A percentile compares a stretch with the other conserved stretches of the same genome.
Conservation (phyloP, 257 asterid genomes). For the Solanum ossicruentum region DNA sequence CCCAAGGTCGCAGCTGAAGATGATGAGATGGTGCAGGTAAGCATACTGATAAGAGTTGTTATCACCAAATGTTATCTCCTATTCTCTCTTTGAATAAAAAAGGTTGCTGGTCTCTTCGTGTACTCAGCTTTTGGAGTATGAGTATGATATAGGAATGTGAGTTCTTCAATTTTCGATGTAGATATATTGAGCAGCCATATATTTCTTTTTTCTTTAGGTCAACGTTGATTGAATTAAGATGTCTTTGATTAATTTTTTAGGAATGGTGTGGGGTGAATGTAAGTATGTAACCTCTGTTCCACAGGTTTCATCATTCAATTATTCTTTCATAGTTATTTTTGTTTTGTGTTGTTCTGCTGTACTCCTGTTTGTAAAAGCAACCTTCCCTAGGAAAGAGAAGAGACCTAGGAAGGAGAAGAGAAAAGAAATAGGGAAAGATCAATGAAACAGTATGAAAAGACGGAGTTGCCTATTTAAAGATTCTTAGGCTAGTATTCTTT, state of each 20-base stretch:
- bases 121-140: neutral
- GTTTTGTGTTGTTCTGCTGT: neutral
- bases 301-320: neutral
- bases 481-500: neutral
- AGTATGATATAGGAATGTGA: neutral
- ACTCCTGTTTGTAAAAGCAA: neutral
- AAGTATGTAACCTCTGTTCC: neutral
- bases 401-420: neutral
- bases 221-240: neutral
- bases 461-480: neutral
- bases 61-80: neutral
- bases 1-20: conserved; percentile 92
- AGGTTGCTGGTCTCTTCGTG: neutral
- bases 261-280: neutral
- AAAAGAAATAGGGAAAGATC: neutral
- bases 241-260: neutral
- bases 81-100: neutral
- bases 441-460: neutral
- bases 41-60: neutral
- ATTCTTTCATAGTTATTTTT: neutral
- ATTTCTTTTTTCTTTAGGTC: neutral
- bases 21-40: conserved; percentile 98
- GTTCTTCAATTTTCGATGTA: neutral
- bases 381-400: neutral
- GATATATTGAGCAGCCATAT: neutral